A percentile compares a stretch with the other conserved stretches of the same genome.
phyloP scores from a whole-genome alignment of 305 asterid species.

The Salvia sclarea region DNA sequence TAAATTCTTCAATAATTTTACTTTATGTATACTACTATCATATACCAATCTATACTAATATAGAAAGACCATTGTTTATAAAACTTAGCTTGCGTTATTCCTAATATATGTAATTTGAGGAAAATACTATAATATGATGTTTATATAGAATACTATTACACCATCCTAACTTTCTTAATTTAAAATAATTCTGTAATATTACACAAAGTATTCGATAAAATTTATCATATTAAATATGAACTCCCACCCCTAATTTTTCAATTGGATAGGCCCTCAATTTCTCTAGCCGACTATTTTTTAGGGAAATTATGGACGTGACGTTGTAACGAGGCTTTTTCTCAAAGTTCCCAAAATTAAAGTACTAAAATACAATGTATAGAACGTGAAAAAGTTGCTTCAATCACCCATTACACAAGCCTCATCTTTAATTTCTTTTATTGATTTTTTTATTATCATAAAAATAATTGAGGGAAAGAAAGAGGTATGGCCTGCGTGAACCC shows the following conservation, averaged over 20 bases:
- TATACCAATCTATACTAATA: too few relatives aligned
- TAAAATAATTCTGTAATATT: too few relatives aligned
- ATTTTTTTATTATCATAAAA: background rate
- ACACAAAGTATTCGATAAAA: too few relatives aligned
- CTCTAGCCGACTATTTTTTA: background rate
- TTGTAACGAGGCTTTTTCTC: slow-evolving; percentile 6
- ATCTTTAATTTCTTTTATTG: background rate
- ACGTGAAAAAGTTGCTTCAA: slow-evolving; percentile 51
- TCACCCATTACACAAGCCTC: slow-evolving; percentile 36
- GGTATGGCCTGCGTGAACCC: slow-evolving; percentile 48
- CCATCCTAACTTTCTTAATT: too few relatives aligned
- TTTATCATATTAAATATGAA: too few relatives aligned
- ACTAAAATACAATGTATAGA: slow-evolving; percentile 41
- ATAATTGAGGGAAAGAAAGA: slow-evolving; percentile 30
- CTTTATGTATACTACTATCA: too few relatives aligned
- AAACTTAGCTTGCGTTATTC: too few relatives aligned
- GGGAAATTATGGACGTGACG: slow-evolving; percentile 33
- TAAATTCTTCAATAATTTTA: background rate
- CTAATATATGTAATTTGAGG: too few relatives aligned
- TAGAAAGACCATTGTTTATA: too few relatives aligned
- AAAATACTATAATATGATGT: too few relatives aligned
- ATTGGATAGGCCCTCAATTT: background rate
- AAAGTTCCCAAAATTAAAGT: slow-evolving; percentile 27
- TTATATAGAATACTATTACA: too few relatives aligned
- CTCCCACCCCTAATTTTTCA: background rate